Conservation (phyloP, 176 grass and related monocot genomes). For the Luzula sylvatica region DNA sequence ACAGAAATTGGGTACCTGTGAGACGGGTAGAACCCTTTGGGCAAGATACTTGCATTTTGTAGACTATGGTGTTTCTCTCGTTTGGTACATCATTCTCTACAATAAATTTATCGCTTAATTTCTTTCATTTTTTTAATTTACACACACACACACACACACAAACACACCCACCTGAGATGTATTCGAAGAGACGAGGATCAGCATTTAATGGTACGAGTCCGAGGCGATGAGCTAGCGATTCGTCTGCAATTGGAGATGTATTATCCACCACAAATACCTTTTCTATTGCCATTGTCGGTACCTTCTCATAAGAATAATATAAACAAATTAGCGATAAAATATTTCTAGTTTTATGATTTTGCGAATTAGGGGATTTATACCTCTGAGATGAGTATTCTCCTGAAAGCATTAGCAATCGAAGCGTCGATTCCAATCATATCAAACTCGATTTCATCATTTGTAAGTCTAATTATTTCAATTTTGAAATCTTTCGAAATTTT, state of each 20-base stretch:
- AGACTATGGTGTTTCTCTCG: constrained; percentile 92
- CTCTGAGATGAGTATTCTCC: constrained; percentile 81
- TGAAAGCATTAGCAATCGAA: constrained; percentile 76
- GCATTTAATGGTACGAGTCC: constrained; percentile 85
- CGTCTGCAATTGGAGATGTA: constrained; percentile 82
- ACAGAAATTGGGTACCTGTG: constrained; percentile 36
- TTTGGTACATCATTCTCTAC: constrained; percentile 73
- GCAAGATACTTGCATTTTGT: constrained; percentile 67
- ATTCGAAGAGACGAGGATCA: constrained; percentile 83
- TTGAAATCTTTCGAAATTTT: constrained; percentile 60
- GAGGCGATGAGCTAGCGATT: constrained; percentile 76
- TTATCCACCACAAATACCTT: constrained; percentile 84
- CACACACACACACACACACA: constrained; percentile 1
- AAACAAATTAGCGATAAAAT: background rate
- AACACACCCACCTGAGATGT: constrained; percentile 45
- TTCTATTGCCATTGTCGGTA: constrained; percentile 94
- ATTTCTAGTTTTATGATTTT: background rate
- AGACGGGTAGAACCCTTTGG: constrained; percentile 37
- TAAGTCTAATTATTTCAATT: constrained; percentile 52
- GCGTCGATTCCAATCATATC: constrained; percentile 94
- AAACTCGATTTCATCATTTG: constrained; percentile 82
- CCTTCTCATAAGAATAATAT: constrained; percentile 28
- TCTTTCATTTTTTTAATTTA: constrained; percentile 6
- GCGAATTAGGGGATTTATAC: constrained; percentile 13
- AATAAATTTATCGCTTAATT: constrained; percentile 14